Conservation (phyloP, 108 stramenopile genomes). For the Pseudonitzschia pungens region DNA sequence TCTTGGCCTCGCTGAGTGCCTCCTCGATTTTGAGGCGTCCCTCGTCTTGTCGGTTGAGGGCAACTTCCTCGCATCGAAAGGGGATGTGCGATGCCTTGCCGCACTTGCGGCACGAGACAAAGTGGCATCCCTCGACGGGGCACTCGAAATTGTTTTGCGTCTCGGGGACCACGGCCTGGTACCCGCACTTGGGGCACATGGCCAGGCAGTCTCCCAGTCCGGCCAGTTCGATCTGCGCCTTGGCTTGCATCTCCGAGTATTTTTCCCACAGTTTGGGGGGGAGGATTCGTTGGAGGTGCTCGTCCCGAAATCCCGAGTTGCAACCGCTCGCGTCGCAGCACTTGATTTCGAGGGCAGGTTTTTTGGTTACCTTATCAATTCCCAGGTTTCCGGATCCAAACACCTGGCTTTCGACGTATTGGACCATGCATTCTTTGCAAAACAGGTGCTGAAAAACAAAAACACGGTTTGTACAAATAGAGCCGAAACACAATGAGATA, state of each 20-base stretch:
- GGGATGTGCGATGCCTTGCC: constrained; percentile 79
- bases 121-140: constrained; percentile 64
- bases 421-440: constrained; percentile 68
- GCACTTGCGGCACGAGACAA: constrained; percentile 77
- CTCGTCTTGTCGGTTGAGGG: constrained; percentile 54
- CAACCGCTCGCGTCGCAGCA: constrained; percentile 79
- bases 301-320: constrained; percentile 59
- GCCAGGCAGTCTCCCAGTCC: constrained; percentile 45
- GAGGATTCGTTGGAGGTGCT: constrained; percentile 60
- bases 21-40: constrained; percentile 84
- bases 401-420: constrained; percentile 68
- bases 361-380: constrained; percentile 37
- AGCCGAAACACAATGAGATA: not conserved
- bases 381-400: constrained; percentile 76
- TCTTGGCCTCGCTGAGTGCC: constrained; percentile 77
- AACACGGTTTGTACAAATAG: not conserved
- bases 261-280: constrained; percentile 66
- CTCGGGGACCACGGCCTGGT: constrained; percentile 55
- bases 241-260: constrained; percentile 73
- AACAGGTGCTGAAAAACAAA: constrained; percentile 55
- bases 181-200: constrained; percentile 80
- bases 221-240: constrained; percentile 50
- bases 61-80: constrained; percentile 75
- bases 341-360: constrained; percentile 52
- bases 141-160: constrained; percentile 55